phyloP scores from a whole-genome alignment of 176 grass and related monocot species.

The Carex cristatella region DNA sequence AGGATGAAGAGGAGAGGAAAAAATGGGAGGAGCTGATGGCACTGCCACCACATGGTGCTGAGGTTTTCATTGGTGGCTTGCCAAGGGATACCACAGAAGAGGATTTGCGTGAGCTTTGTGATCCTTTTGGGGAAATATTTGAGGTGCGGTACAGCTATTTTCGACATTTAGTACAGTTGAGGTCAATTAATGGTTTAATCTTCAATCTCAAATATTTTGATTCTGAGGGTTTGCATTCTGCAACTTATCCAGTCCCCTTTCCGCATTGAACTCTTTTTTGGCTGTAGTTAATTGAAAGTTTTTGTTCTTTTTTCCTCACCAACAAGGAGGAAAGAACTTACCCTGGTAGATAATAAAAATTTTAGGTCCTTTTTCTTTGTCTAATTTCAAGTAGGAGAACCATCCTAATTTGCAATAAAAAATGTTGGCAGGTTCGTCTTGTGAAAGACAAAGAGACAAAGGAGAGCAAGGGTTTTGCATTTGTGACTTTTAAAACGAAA shows the following conservation, averaged over 20 bases:
- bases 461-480: slow-evolving; percentile 92
- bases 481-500: slow-evolving; percentile 57
- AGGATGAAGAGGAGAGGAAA: slow-evolving; percentile 65
- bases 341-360: neutral
- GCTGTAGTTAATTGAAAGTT: neutral
- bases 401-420: neutral
- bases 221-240: neutral
- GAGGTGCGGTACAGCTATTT: slow-evolving; percentile 36
- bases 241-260: neutral
- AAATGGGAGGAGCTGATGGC: slow-evolving; percentile 77
- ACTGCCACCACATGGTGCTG: slow-evolving; percentile 68
- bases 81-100: slow-evolving; percentile 62
- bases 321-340: neutral
- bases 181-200: neutral
- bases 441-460: slow-evolving; percentile 88
- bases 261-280: neutral
- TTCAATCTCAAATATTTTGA: neutral
- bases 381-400: neutral
- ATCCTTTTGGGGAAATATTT: slow-evolving; percentile 62
- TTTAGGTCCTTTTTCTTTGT: neutral
- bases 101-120: slow-evolving; percentile 62
- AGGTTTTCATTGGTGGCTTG: slow-evolving; percentile 89
- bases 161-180: neutral
- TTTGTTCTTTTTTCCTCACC: neutral
- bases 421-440: slow-evolving; percentile 61